These are phyloP conservation scores for Pelargonium fulgidum DNA, from an alignment of 441 rosid genomes.

Conservation along the genomic window DNA sequence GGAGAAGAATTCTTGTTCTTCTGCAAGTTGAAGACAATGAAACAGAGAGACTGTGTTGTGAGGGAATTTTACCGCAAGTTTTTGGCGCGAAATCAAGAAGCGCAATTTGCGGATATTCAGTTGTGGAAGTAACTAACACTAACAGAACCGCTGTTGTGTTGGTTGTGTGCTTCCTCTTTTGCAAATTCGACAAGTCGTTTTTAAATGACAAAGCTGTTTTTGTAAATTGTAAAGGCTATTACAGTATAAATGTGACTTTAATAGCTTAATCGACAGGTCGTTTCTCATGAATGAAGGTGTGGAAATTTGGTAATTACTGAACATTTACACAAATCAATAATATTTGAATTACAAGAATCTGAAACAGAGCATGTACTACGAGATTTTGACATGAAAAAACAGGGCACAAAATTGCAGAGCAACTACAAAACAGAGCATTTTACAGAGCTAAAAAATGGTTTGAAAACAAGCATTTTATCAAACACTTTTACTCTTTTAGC, in stretches of 20 bases:
- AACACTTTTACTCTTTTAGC: not conserved
- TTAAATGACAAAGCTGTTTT: too few species aligned
- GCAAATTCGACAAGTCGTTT: too few species aligned
- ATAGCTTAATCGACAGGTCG: too few species aligned
- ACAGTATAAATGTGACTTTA: too few species aligned
- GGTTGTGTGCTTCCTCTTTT: too few species aligned
- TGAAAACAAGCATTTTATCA: not conserved
- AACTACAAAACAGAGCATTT: not conserved
- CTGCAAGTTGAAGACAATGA: not conserved
- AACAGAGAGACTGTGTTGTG: not conserved
- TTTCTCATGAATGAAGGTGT: too few species aligned
- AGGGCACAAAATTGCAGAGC: not conserved
- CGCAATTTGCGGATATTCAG: not conserved
- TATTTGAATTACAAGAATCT: not conserved
- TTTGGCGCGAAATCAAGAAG: constrained; percentile 1
- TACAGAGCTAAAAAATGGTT: not conserved
- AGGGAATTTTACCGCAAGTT: not conserved
- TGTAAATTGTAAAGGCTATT: too few species aligned
- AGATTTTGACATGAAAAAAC: not conserved
- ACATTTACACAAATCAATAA: too few species aligned
- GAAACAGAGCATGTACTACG: not conserved
- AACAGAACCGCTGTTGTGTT: too few species aligned
- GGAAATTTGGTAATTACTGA: too few species aligned
- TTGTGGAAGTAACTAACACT: not conserved
- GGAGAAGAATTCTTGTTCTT: not conserved